These are phyloP conservation scores for Aspergillus pseudotamarii DNA, from an alignment of 2,329 filamentous ascomycete genomes.

Conservation along the genomic window DNA sequence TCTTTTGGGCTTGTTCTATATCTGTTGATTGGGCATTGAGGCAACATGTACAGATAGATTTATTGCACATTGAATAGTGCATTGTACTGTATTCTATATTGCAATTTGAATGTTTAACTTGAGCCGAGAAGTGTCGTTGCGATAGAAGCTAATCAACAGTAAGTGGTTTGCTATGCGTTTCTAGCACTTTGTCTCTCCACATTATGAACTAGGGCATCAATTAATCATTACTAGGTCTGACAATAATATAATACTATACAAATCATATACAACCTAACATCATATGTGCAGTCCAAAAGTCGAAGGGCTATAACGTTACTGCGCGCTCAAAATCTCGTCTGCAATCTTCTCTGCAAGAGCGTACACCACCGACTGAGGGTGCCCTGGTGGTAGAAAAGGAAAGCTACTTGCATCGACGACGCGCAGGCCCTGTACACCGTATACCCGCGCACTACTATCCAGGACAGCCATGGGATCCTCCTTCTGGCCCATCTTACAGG, in stretches of 20 bases:
- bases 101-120: conserved; percentile 16
- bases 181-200: not conserved
- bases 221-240: not conserved
- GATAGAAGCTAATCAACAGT: not conserved
- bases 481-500: conserved; percentile 42
- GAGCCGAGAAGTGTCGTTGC: not conserved
- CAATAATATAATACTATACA: not conserved
- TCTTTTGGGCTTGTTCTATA: conserved; percentile 15
- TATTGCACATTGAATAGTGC: conserved; percentile 26
- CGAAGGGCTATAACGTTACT: not conserved
- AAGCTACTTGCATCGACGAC: conserved; percentile 40
- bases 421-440: conserved; percentile 33
- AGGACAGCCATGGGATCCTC: conserved; percentile 38
- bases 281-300: not conserved
- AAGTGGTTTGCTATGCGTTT: not conserved
- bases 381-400: conserved; percentile 39
- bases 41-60: conserved; percentile 39
- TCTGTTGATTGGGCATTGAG: conserved; percentile 25
- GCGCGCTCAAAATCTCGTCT: conserved; percentile 20
- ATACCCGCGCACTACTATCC: conserved; percentile 34
- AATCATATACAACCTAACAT: not conserved
- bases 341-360: conserved; percentile 44
- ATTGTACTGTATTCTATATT: conserved; percentile 39
- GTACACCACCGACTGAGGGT: conserved; percentile 42
- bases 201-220: not conserved